A percentile compares a stretch with the other conserved stretches of the same genome.
Conservation (phyloP, 176 grass and related monocot genomes). For the Paspalum vaginatum region DNA sequence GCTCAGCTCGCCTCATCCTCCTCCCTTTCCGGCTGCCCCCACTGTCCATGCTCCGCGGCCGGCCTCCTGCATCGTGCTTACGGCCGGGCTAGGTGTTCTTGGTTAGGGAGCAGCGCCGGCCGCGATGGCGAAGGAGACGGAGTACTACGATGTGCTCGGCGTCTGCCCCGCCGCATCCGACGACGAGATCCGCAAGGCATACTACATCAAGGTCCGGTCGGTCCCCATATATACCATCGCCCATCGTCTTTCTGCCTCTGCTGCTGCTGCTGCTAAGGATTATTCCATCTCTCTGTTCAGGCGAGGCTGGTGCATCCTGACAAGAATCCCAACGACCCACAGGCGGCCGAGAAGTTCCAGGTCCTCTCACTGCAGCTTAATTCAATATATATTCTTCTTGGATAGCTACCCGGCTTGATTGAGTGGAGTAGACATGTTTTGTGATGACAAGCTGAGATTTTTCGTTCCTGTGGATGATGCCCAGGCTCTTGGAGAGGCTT, state of each 20-base stretch:
- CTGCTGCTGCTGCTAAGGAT: too few relatives aligned
- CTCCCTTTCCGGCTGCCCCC: not conserved
- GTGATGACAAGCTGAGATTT: constrained; percentile 29
- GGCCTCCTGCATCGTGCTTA: constrained; percentile 4
- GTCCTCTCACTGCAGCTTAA: constrained; percentile 20
- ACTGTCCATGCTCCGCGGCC: constrained; percentile 22
- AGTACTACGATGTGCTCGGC: constrained; percentile 95
- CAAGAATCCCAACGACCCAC: constrained; percentile 75
- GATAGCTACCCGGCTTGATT: not conserved
- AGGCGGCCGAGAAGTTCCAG: constrained; percentile 91
- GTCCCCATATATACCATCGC: not conserved
- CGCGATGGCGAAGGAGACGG: constrained; percentile 88
- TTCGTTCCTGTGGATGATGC: not conserved
- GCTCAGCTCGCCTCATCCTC: not conserved
- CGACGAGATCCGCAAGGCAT: constrained; percentile 96
- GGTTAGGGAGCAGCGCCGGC: constrained; percentile 13
- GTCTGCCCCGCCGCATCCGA: constrained; percentile 70
- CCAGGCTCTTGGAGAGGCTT: constrained; percentile 90
- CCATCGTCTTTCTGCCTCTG: too few relatives aligned
- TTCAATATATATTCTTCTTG: not conserved
- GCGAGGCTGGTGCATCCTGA: constrained; percentile 86
- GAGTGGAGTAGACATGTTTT: not conserved
- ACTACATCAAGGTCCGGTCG: constrained; percentile 76
- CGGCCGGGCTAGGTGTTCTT: constrained; percentile 13
- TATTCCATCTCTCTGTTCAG: constrained; percentile 31